Percentiles rank a stretch among this genome's conserved stretches.
Conservation (phyloP, 768 basidiomycete species). For the Termitomyces titanicus region DNA sequence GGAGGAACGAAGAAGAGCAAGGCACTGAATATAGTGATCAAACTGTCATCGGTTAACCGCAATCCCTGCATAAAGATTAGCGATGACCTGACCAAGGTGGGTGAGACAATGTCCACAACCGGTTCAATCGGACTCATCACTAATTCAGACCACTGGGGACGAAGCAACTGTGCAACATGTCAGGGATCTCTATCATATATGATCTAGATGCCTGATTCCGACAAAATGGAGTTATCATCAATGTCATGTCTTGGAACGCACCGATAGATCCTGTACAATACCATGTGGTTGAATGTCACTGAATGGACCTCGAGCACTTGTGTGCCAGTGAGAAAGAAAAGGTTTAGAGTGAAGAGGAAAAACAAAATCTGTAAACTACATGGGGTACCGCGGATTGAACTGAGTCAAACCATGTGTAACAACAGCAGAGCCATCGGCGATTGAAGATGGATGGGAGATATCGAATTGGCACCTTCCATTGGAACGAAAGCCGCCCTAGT, state of each 20-base stretch:
- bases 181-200: constrained; percentile 50
- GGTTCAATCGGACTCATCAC: background rate
- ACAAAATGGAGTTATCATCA: background rate
- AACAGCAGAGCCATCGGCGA: constrained; percentile 84
- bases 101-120: constrained; percentile 3
- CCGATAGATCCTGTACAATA: too few species aligned
- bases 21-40: constrained; percentile 94
- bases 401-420: constrained; percentile 90
- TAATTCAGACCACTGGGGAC: constrained; percentile 64
- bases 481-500: constrained; percentile 84
- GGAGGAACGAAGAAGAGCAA: constrained; percentile 58
- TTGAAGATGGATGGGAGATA: constrained; percentile 74
- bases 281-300: too few species aligned
- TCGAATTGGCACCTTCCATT: constrained; percentile 94
- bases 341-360: too few species aligned
- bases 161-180: constrained; percentile 52
- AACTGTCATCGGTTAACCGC: constrained; percentile 71
- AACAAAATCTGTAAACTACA: too few species aligned
- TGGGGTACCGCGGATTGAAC: too few species aligned
- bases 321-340: too few species aligned
- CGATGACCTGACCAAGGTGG: constrained; percentile 81
- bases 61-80: constrained; percentile 89
- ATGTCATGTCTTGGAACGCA: background rate
- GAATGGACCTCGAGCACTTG: too few species aligned
- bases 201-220: background rate